phyloP scores from a whole-genome alignment of 495 filamentous ascomycete species.

The Penicillium paxilli region DNA sequence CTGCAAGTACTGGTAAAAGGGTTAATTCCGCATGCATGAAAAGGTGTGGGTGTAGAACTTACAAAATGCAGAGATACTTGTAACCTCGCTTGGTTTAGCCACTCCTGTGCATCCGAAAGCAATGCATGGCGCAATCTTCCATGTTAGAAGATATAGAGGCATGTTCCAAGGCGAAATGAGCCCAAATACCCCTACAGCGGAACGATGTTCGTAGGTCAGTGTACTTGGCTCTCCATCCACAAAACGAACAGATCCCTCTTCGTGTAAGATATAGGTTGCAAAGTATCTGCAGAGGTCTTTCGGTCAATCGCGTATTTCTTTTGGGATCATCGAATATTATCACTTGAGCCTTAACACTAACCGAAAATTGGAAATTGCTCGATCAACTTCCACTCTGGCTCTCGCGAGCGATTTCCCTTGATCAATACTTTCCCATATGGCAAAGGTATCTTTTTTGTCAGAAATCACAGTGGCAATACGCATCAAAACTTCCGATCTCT shows the following conservation, averaged over 20 bases:
- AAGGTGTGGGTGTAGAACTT: background rate
- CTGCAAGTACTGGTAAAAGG: slow-evolving; percentile 4
- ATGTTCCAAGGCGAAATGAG: slow-evolving; percentile 26
- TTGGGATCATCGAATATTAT: background rate
- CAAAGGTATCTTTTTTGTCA: slow-evolving; percentile 14
- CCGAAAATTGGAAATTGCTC: slow-evolving; percentile 21
- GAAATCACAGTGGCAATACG: slow-evolving; percentile 10
- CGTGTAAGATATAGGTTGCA: slow-evolving; percentile 19
- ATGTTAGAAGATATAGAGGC: slow-evolving; percentile 22
- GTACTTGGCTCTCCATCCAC: slow-evolving; percentile 10
- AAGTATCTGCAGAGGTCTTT: slow-evolving; percentile 12
- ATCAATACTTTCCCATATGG: slow-evolving; percentile 20
- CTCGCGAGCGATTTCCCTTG: slow-evolving; percentile 18
- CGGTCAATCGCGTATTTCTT: background rate
- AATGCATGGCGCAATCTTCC: slow-evolving; percentile 47
- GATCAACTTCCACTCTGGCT: slow-evolving; percentile 19
- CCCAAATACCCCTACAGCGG: slow-evolving; percentile 16
- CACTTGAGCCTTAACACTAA: background rate
- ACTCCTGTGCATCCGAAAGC: slow-evolving; percentile 42
- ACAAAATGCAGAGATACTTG: slow-evolving; percentile 20
- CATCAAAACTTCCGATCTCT: slow-evolving; percentile 12
- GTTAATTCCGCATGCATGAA: background rate
- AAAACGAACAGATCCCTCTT: slow-evolving; percentile 16
- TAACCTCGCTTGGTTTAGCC: slow-evolving; percentile 23
- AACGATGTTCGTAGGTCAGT: slow-evolving; percentile 22